Evolutionary conservation across 768 basidiomycete genomes (phyloP).

Genomic region (Porpolomopsis calyptriformis): DNA sequence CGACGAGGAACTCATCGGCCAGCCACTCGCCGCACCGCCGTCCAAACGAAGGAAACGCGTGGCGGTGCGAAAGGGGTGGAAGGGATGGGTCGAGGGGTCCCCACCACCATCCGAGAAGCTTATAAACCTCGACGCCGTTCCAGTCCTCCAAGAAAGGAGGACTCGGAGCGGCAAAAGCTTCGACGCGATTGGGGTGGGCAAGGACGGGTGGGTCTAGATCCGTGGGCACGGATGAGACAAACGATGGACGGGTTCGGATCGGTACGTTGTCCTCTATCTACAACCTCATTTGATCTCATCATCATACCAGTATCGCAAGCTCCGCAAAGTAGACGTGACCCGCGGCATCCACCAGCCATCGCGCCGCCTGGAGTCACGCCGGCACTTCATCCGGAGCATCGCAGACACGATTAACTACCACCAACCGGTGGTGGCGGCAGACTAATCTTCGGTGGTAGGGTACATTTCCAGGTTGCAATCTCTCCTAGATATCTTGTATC

Average conservation of each 20-base stretch:
- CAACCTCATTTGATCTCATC: background rate
- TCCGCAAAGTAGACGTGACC: too few species aligned
- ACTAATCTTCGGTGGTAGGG: too few species aligned
- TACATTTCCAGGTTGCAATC: too few species aligned
- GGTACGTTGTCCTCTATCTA: background rate
- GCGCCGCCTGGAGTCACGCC: too few species aligned
- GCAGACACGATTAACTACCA: too few species aligned
- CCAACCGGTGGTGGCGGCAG: too few species aligned
- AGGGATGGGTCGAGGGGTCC: slow-evolving; percentile 85
- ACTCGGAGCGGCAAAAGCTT: slow-evolving; percentile 82
- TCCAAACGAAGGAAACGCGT: slow-evolving; percentile 48
- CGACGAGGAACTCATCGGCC: slow-evolving; percentile 28
- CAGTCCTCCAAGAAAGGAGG: slow-evolving; percentile 59
- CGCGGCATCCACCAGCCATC: too few species aligned
- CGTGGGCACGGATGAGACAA: slow-evolving; percentile 28
- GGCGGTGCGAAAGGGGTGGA: slow-evolving; percentile 74
- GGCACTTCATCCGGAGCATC: too few species aligned
- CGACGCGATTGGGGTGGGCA: slow-evolving; percentile 69
- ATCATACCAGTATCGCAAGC: too few species aligned
- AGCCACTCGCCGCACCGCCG: slow-evolving; percentile 17
- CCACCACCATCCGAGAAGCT: slow-evolving; percentile 70
- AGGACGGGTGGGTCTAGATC: slow-evolving; percentile 63
- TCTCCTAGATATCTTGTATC: too few species aligned
- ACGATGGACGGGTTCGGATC: background rate
- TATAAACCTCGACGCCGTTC: slow-evolving; percentile 69